Evolutionary conservation across 495 filamentous ascomycete genomes (phyloP), one percentile per base, ranked within the genome.

Genomic region (Podospora comata): DNA sequence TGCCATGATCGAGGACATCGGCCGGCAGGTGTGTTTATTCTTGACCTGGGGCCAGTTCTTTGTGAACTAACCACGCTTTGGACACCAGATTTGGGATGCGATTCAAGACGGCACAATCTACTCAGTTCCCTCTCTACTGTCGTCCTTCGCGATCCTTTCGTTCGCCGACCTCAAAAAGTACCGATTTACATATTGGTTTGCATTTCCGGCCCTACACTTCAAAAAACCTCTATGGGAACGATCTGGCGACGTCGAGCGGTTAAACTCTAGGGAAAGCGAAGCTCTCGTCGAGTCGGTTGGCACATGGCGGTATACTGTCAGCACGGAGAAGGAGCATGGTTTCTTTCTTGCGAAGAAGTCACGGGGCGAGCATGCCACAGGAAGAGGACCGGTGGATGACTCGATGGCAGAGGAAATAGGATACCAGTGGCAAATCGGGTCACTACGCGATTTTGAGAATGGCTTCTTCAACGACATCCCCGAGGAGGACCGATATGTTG

Each of bases 141-240:
- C 92, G 1, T 93, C 91, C 9, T 98, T 97, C 78, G 80, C 89
- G 7, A 87, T 95, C 56, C 87, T 97, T 59, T 96, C 92, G n/a
- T 99, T 92, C 77, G 94, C 95, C 59, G 92, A 98, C 76, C 83
- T 99, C 26, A 99, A 99, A 80, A 96, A 93, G 75, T 97, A 97
- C 80, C 90, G 86, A 65, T 97, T 98, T 72, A 90, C 88, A 28
- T 97, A 97, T 78, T 94, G 94, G 87, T 97, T 97, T 77, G 95
- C 88, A 1, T 99, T 95, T 74, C 95, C 95, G 18, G 92, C 95
- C 58, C 83, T 99, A 27, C 92, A 93, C 78, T 94, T 96, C 0
- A 89, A 93, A 65, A 91, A 92, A 9, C 80, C 85, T 19, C 39
- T 48, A 48, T 99, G 95, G 95, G 87, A 86, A 69, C 78, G 78